Percentiles rank a stretch among this genome's conserved stretches.
phyloP scores from a whole-genome alignment of 345 rosid genomes.

The Syzygium oleosum region DNA sequence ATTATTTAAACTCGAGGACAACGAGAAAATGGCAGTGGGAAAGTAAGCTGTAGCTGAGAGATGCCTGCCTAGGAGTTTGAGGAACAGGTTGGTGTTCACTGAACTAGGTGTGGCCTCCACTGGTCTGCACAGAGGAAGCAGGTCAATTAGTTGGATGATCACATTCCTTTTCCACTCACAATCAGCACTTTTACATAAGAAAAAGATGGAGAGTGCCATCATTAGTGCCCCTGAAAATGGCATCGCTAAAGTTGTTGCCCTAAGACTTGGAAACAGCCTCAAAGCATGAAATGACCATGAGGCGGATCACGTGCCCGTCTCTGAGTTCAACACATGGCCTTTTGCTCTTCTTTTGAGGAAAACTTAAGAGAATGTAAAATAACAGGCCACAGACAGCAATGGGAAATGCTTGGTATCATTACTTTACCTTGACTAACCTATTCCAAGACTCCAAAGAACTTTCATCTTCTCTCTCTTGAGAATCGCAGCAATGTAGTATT shows the following conservation, averaged over 20 bases:
- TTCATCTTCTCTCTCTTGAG: not conserved
- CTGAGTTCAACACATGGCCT: slow-evolving; percentile 40
- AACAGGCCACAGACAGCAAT: not conserved
- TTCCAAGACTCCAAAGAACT: not conserved
- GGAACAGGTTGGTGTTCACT: not conserved
- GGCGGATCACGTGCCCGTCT: slow-evolving; percentile 30
- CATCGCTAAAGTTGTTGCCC: not conserved
- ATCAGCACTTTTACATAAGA: not conserved
- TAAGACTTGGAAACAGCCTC: not conserved
- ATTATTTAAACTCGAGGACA: not conserved
- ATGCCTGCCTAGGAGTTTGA: not conserved
- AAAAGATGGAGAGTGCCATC: not conserved
- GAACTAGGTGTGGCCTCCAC: not conserved
- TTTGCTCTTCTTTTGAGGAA: not conserved
- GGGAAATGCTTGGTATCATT: not conserved
- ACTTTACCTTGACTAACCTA: not conserved
- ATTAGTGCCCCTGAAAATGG: slow-evolving; percentile 12
- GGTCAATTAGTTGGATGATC: not conserved
- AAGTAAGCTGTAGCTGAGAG: not conserved
- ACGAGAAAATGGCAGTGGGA: not conserved
- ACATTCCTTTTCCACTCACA: not conserved
- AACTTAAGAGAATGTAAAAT: not conserved
- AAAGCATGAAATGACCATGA: slow-evolving; percentile 8
- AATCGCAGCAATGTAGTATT: not conserved
- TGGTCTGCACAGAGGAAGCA: not conserved